Evolutionary conservation across 495 filamentous ascomycete species (phyloP).

Genomic region (Tuber magnatum): DNA sequence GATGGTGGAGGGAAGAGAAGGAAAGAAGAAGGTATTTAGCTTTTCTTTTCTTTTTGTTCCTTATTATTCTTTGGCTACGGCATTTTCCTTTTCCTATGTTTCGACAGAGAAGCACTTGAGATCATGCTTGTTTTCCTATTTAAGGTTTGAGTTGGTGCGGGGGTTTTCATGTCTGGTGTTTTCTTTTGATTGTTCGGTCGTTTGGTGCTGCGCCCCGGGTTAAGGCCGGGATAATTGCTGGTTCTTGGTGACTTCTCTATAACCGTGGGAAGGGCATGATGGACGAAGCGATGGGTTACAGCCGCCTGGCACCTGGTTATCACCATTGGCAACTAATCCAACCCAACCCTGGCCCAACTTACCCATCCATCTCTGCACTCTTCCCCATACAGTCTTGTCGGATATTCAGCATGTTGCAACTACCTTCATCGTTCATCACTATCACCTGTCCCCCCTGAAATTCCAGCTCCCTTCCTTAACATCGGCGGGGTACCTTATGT

Average conservation of each 20-base stretch:
- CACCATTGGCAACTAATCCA: neutral
- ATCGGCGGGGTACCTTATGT: neutral
- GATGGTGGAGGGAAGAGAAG: constrained; percentile 36
- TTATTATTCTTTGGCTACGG: constrained; percentile 8
- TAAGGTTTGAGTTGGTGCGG: neutral
- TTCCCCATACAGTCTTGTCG: neutral
- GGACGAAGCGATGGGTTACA: neutral
- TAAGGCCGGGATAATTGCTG: neutral
- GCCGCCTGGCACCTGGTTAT: neutral
- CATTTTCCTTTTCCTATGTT: neutral
- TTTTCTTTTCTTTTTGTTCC: constrained; percentile 14
- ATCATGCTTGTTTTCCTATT: neutral
- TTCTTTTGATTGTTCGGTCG: neutral
- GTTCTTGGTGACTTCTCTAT: constrained; percentile 5
- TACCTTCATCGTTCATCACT: neutral
- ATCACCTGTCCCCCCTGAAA: neutral
- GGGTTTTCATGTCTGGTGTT: neutral
- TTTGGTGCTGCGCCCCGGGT: neutral
- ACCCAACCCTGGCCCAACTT: neutral
- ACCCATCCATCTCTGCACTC: neutral
- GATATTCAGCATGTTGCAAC: neutral
- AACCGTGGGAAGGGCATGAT: constrained; percentile 1
- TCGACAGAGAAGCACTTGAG: neutral
- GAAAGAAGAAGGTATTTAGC: constrained; percentile 40
- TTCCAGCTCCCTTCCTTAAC: neutral